These are phyloP conservation scores for Tulasnella sp. DNA, from an alignment of 768 basidiomycete genomes.

Conservation along the genomic window DNA sequence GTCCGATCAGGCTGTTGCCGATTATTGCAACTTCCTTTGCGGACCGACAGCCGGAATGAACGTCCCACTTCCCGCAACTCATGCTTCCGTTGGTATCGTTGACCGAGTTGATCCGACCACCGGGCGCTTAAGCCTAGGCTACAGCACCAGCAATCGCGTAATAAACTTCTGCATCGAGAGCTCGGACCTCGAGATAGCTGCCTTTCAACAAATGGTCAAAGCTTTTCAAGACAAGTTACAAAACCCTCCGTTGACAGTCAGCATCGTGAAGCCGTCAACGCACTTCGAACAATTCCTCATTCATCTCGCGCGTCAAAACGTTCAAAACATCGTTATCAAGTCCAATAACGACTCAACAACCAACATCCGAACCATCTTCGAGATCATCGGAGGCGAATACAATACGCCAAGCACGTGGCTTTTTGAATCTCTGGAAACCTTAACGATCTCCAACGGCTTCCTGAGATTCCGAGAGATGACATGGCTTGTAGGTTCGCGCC, in stretches of 20 bases:
- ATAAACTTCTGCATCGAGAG: neutral
- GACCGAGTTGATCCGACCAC: neutral
- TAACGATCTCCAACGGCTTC: no score
- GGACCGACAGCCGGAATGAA: no score
- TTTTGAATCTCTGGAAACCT: no score
- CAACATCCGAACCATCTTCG: no score
- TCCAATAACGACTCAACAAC: no score
- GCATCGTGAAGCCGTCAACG: neutral
- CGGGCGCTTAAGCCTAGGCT: neutral
- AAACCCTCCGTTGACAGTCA: neutral
- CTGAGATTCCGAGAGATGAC: no score
- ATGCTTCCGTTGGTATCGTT: neutral
- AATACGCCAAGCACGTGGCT: no score
- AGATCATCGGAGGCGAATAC: no score
- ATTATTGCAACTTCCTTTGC: neutral
- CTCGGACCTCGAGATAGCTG: neutral
- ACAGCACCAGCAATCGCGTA: neutral
- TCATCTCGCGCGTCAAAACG: neutral
- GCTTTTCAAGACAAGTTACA: neutral
- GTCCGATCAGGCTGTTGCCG: neutral
- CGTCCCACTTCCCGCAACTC: neutral
- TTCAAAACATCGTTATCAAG: neutral
- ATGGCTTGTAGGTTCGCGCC: no score
- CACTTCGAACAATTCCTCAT: neutral
- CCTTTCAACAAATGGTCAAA: neutral